These are phyloP conservation scores for Astraeus odoratus DNA, from an alignment of 768 basidiomycete genomes.

Conservation along the genomic window DNA sequence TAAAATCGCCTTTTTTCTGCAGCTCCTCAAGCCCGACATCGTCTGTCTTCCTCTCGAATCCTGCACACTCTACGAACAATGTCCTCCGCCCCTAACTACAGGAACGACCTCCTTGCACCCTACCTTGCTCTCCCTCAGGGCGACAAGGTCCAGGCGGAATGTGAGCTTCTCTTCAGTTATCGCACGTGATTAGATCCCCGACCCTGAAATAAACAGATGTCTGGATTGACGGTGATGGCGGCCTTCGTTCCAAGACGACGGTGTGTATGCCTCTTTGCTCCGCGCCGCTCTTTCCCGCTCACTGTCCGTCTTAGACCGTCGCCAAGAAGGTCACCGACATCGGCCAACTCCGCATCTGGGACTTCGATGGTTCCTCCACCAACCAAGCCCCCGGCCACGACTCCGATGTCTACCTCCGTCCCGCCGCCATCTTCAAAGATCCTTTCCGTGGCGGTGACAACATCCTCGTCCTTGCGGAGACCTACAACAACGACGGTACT, in stretches of 20 bases:
- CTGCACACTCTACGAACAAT: conserved; percentile 11
- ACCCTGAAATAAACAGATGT: conserved; percentile 73
- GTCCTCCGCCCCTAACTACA: conserved; percentile 41
- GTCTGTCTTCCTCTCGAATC: conserved; percentile 4
- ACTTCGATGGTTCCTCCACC: conserved; percentile 98
- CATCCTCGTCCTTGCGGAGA: conserved; percentile 94
- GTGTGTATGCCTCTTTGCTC: conserved; percentile 35
- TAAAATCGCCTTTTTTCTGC: conserved; percentile 10
- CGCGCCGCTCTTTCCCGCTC: conserved; percentile 1
- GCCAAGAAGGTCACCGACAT: conserved; percentile 82
- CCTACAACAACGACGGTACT: conserved; percentile 98
- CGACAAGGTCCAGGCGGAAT: conserved; percentile 91
- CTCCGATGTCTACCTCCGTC: conserved; percentile 98
- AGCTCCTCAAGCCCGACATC: conserved; percentile 14
- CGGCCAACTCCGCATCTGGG: conserved; percentile 92
- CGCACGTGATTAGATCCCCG: conserved; percentile 11
- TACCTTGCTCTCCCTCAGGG: conserved; percentile 88
- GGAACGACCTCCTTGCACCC: conserved; percentile 82
- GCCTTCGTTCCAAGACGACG: conserved; percentile 94
- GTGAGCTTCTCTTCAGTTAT: conserved; percentile 36
- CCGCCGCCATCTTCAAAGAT: conserved; percentile 95
- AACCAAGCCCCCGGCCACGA: conserved; percentile 94
- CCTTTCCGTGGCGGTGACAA: conserved; percentile 99
- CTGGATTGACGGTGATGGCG: conserved; percentile 95
- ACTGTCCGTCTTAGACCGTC: conserved; percentile 55